Evolutionary conservation across 331 rosid genomes (phyloP), one percentile per base, ranked within the genome.

Genomic region (Dryas integrifolia): DNA sequence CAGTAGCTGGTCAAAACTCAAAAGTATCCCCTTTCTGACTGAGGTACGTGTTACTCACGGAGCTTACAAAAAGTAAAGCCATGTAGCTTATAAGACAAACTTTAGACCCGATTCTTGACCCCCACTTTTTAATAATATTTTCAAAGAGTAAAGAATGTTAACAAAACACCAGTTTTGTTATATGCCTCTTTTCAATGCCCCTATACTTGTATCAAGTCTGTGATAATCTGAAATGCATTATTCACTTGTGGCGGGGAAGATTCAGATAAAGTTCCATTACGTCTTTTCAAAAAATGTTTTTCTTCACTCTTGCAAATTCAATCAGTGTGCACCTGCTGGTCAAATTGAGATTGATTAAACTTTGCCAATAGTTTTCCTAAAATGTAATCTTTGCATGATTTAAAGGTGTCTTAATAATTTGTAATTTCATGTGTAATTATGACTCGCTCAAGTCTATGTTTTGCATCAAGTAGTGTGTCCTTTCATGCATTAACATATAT

Each of bases 191-290:
- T 7, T 12, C 67, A n/a, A 24, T 62, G 41, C 68, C 49, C 50
- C 68, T 39, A 41, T 41, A 63, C 50, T 61, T 61, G 66, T 13
- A 15, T 38, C 40, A 14, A 61, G 66, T 35, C 41, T 60, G 46
- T 60, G 2, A 30, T 30, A 50, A 62, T 63, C 50, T 40, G 50
- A n/a, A 63, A 41, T 63, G 50, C n/a, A 2, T 8, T n/a, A 6
- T 8, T 14, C 67, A 59, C 43, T 30, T 0, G 5, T 60, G 65
- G 65, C 47, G 65, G 12, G 46, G 46, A 62, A 41, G 47, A 9
- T 62, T 62, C 67, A 40, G 30, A 40, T 15, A 8, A 60, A 60
- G 65, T 60, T 38, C 21, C 35, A 9, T 26, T 12, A 30, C 24
- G 44, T 30, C 64, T 9, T 26, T 21, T 21, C 24, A 21, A 21